Evolutionary conservation across 768 basidiomycete genomes (phyloP), one percentile per base, ranked within the genome.

Genomic region (Chalciporus pseudorubinellus): DNA sequence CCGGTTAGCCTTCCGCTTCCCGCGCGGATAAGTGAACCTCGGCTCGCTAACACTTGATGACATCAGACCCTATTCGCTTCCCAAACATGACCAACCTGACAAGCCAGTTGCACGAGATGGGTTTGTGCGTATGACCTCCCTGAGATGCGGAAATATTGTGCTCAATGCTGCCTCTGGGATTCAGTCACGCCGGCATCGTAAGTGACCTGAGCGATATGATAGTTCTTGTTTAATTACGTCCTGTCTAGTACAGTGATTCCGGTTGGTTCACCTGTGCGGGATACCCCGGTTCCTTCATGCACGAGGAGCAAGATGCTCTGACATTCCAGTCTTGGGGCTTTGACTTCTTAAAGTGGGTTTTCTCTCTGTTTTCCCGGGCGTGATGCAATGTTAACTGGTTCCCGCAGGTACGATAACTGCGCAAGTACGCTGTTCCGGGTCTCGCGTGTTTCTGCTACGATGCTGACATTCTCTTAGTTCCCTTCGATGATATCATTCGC

Each of bases 181-280:
- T 21, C 44, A 83, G 82, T 24, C 72, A 77, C 69, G 77, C 81
- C n/a, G 83, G 83, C 8, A 84, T 85, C 39, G 83, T 84, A 58
- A 58, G 78, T 64, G 22, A 14, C 34, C 14, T 1, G 19, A 29
- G 18, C 44, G 14, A 34, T 13, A 38, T 0, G 22, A 40, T 29
- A 13, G 19, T 10, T 36, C 34, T n/a, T 22, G 28, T 33, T 33
- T 36, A 16, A 42, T 33, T 38, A 6, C 29, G 45, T 29, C 44
- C 24, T 13, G 7, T 38, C 10, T 24, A 83, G 83, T 85, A 85
- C 52, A 79, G 82, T 52, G 82, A 84, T 63, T 80, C 84, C 0
- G 84, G 84, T 14, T 85, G 83, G 83, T 81, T 77, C 57, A 85
- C 84, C 6, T 85, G 84, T 55, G 71, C 73, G 22, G 59, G 75